Conservation (phyloP, 2,329 filamentous ascomycete species). For the Aspergillus arachidicola region DNA sequence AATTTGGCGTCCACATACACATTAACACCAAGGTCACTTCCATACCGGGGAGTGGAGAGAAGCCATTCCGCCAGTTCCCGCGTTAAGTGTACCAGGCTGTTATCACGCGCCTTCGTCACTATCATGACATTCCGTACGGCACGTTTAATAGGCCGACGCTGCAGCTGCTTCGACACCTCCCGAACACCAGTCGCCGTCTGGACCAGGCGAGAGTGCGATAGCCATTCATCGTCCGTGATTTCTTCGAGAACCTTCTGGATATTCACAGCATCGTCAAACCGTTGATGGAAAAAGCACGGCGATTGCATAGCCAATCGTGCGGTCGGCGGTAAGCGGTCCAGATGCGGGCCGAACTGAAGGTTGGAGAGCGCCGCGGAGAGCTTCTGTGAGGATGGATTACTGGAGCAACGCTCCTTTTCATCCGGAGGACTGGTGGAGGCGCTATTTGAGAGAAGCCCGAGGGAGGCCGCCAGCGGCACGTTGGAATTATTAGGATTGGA, state of each 20-base stretch:
- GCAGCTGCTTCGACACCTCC: slow-evolving; percentile 93
- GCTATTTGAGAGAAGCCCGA: slow-evolving; percentile 58
- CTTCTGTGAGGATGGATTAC: slow-evolving; percentile 58
- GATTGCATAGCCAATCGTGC: slow-evolving; percentile 73
- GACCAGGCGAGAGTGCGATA: slow-evolving; percentile 91
- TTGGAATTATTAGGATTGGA: slow-evolving; percentile 56
- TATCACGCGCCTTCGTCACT: slow-evolving; percentile 95
- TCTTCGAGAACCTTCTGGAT: slow-evolving; percentile 94
- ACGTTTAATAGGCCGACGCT: slow-evolving; percentile 86
- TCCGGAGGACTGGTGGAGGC: slow-evolving; percentile 25
- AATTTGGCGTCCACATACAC: slow-evolving; percentile 99
- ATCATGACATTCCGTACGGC: slow-evolving; percentile 97
- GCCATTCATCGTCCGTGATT: slow-evolving; percentile 81
- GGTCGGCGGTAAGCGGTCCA: slow-evolving; percentile 48
- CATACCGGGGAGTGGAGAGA: slow-evolving; percentile 84
- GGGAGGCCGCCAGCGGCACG: slow-evolving; percentile 64
- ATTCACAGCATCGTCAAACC: slow-evolving; percentile 94
- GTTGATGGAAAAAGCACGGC: slow-evolving; percentile 96
- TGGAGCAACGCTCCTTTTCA: slow-evolving; percentile 40
- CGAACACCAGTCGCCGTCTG: slow-evolving; percentile 94
- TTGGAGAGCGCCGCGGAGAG: slow-evolving; percentile 63
- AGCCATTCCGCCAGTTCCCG: slow-evolving; percentile 87
- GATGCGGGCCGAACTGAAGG: slow-evolving; percentile 47
- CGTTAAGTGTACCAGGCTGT: slow-evolving; percentile 85
- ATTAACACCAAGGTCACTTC: slow-evolving; percentile 85